phyloP scores from a whole-genome alignment of 2,329 filamentous ascomycete species.

The Microdochium bolleyi region DNA sequence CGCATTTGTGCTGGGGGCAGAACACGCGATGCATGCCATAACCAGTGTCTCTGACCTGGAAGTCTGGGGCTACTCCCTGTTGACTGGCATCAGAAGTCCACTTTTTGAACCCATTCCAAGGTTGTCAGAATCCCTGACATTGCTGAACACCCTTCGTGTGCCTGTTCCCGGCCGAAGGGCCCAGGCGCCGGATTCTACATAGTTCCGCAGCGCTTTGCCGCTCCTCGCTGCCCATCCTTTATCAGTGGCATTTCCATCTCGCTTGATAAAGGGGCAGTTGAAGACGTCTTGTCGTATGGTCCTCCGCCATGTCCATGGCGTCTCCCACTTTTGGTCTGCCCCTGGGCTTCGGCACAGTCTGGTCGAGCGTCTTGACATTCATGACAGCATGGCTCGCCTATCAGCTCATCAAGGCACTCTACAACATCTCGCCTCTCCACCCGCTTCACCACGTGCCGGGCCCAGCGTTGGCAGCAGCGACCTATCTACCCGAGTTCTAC shows the following conservation, averaged over 20 bases:
- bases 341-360: not conserved
- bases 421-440: slow-evolving; percentile 29
- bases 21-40: not conserved
- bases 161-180: not conserved
- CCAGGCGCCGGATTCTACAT: not conserved
- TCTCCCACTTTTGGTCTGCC: not conserved
- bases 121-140: not conserved
- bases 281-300: not conserved
- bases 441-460: slow-evolving; percentile 28
- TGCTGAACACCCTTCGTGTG: not conserved
- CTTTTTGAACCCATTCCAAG: not conserved
- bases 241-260: not conserved
- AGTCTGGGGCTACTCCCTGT: not conserved
- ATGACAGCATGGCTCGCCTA: slow-evolving; percentile 17
- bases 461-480: slow-evolving; percentile 24
- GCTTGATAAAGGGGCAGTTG: not conserved
- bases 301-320: not conserved
- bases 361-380: not conserved
- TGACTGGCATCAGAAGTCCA: not conserved
- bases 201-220: not conserved
- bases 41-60: not conserved
- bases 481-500: slow-evolving; percentile 27
- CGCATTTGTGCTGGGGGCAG: not conserved
- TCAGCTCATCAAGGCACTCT: slow-evolving; percentile 16
- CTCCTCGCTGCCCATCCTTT: not conserved